phyloP scores from a whole-genome alignment of 2,329 filamentous ascomycete species.

The Beauveria caledonica region DNA sequence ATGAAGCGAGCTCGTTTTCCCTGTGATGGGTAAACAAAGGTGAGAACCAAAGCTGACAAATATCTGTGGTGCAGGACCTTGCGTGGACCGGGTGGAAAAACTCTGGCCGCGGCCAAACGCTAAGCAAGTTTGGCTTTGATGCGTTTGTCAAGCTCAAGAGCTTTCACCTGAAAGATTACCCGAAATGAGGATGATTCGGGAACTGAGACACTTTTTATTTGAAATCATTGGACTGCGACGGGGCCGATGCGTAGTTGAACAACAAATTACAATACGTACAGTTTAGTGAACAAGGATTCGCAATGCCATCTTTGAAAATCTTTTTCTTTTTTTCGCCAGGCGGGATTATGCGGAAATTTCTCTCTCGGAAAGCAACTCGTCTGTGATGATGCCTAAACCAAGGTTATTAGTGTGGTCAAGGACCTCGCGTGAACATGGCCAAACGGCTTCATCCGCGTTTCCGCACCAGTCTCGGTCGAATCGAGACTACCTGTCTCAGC shows the following conservation, averaged over 20 bases:
- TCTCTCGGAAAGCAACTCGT: too few species aligned
- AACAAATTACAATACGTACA: too few species aligned
- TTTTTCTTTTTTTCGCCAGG: neutral
- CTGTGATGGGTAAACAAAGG: neutral
- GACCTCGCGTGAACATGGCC: neutral
- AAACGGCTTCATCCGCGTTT: neutral
- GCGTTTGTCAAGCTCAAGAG: conserved; percentile 96
- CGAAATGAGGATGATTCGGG: conserved; percentile 38
- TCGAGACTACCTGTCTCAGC: neutral
- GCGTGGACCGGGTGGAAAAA: conserved; percentile 99
- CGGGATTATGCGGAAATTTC: neutral
- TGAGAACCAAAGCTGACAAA: conserved; percentile 2
- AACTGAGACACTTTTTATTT: neutral
- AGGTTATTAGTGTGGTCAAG: too few species aligned
- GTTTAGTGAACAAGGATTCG: neutral
- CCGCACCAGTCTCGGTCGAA: too few species aligned
- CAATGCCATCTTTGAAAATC: neutral
- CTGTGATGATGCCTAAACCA: too few species aligned
- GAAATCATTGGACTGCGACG: neutral
- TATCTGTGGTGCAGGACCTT: conserved; percentile 54
- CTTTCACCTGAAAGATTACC: conserved; percentile 81
- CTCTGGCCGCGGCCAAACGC: conserved; percentile 82
- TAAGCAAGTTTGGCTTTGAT: conserved; percentile 87
- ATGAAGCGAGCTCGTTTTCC: neutral
- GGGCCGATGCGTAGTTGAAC: neutral